Percentiles rank a stretch among this genome's conserved stretches.
Conservation (phyloP, 129 eudicot genomes). For the Arctium lappa region DNA sequence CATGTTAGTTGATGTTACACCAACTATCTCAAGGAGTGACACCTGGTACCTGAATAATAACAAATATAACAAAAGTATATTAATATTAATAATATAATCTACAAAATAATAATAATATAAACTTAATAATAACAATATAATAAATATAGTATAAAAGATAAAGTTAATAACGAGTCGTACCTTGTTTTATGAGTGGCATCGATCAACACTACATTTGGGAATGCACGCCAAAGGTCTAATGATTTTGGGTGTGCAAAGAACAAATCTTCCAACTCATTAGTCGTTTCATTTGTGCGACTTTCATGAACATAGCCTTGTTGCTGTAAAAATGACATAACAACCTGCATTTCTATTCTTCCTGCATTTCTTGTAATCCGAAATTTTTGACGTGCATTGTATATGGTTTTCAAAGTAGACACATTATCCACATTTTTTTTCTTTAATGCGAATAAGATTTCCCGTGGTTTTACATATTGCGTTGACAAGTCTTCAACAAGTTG, state of each 20-base stretch:
- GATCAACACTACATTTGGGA: background rate
- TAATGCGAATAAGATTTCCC: background rate
- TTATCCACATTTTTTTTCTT: background rate
- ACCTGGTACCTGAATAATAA: background rate
- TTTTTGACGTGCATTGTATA: background rate
- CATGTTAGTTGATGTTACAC: background rate
- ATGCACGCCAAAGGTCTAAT: background rate
- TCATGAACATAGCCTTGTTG: background rate
- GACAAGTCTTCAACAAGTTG: background rate
- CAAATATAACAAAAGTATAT: background rate
- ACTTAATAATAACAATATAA: background rate
- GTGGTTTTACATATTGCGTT: background rate
- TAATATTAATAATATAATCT: background rate
- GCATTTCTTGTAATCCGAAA: background rate
- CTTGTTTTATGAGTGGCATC: background rate
- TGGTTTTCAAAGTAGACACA: background rate
- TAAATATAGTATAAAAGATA: background rate
- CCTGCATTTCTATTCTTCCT: background rate
- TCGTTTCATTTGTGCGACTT: background rate
- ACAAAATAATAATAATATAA: background rate
- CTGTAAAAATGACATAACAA: background rate
- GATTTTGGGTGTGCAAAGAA: background rate
- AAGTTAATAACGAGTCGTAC: background rate
- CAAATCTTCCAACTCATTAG: constrained; percentile 11
- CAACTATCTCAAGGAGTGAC: background rate